phyloP scores from a whole-genome alignment of 495 filamentous ascomycete species.

The Choiromyces venosus region DNA sequence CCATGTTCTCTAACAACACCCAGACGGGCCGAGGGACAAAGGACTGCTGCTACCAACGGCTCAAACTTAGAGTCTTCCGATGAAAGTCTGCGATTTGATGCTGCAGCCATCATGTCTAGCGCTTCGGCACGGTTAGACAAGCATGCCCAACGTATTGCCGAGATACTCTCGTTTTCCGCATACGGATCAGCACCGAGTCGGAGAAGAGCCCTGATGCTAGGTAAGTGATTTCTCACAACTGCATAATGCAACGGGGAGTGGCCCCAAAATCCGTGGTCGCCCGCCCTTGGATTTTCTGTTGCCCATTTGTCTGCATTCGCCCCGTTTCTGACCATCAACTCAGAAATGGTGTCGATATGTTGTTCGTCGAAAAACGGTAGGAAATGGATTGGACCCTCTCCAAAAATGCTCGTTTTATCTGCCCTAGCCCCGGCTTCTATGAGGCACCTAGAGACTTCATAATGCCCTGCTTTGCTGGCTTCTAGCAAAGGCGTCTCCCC shows the following conservation, averaged over 20 bases:
- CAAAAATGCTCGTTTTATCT: not conserved
- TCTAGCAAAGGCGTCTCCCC: slow-evolving; percentile 8
- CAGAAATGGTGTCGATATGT: not conserved
- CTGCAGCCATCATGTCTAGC: not conserved
- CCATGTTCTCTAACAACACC: not conserved
- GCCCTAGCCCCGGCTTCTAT: not conserved
- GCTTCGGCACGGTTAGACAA: not conserved
- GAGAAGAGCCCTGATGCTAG: not conserved
- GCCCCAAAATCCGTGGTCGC: not conserved
- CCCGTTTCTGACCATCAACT: not conserved
- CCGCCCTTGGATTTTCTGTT: not conserved
- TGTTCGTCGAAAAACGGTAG: not conserved
- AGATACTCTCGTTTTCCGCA: not conserved
- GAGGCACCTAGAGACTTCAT: not conserved
- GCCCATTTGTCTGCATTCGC: not conserved
- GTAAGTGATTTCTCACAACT: not conserved
- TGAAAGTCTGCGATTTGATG: not conserved
- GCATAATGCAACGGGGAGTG: not conserved
- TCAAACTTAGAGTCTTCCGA: not conserved
- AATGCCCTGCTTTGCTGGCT: not conserved
- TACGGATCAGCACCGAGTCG: not conserved
- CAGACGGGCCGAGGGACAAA: not conserved
- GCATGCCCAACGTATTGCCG: not conserved
- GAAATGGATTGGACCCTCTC: not conserved
- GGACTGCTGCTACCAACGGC: not conserved